A percentile compares a stretch with the other conserved stretches of the same genome.
Evolutionary conservation across 2,329 filamentous ascomycete species (phyloP).

Genomic region (Emergomyces africanus): DNA sequence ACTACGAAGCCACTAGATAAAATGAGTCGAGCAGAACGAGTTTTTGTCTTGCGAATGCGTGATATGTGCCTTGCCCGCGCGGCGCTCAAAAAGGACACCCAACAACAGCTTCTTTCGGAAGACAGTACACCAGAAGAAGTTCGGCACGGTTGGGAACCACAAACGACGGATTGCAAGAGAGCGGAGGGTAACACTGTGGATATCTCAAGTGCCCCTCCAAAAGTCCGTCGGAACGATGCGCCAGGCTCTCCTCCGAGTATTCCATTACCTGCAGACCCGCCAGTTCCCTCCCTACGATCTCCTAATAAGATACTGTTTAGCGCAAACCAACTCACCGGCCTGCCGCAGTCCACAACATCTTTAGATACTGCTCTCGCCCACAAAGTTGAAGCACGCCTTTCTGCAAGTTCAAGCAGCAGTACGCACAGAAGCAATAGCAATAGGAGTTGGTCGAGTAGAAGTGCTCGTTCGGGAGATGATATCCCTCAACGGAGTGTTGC

Average conservation of each 20-base stretch:
- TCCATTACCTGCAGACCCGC: conserved; percentile 14
- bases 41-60: conserved; percentile 17
- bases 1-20: conserved; percentile 7
- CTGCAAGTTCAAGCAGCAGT: neutral
- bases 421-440: neutral
- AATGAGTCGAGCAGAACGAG: conserved; percentile 14
- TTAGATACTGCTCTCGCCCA: neutral
- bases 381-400: neutral
- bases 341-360: neutral
- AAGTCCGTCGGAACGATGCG: conserved; percentile 2
- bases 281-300: conserved; percentile 1
- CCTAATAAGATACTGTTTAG: neutral
- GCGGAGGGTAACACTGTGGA: neutral
- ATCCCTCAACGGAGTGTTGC: neutral
- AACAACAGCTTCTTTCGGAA: neutral
- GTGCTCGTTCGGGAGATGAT: neutral
- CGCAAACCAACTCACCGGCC: neutral
- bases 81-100: conserved; percentile 8
- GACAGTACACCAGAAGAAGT: neutral
- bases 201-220: neutral
- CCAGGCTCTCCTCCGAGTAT: conserved; percentile 11
- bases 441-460: conserved; percentile 1
- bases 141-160: neutral
- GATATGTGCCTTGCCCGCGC: conserved; percentile 17
- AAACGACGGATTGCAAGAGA: neutral